Evolutionary conservation across 768 basidiomycete species (phyloP).

Genomic region (Serendipita vermifera): DNA sequence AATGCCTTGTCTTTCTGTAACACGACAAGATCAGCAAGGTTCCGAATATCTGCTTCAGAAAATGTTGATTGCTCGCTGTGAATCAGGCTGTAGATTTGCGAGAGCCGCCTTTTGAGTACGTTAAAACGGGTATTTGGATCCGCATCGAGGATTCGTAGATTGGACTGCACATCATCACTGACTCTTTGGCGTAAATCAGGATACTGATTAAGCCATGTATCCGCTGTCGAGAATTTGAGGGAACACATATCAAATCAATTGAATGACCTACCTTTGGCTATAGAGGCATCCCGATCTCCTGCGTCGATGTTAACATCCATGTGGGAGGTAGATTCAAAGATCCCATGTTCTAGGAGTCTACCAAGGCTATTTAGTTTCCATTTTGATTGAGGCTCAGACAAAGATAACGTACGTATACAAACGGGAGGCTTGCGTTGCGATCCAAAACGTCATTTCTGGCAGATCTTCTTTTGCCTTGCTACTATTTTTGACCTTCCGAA

Average conservation of each 20-base stretch:
- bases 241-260: background rate
- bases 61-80: background rate
- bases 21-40: background rate
- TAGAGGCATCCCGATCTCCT: background rate
- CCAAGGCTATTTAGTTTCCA: too few species aligned
- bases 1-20: too few species aligned
- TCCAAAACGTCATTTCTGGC: background rate
- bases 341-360: background rate
- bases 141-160: background rate
- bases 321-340: background rate
- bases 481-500: background rate
- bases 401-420: background rate
- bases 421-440: background rate
- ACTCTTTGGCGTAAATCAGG: background rate
- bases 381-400: background rate
- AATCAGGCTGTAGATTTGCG: background rate
- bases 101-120: background rate
- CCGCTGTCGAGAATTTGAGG: background rate
- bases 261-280: background rate
- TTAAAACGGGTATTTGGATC: background rate
- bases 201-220: background rate
- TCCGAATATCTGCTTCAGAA: background rate
- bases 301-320: background rate
- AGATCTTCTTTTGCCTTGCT: background rate
- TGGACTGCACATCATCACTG: background rate